Evolutionary conservation across 192 early-diverging fungal genomes (phyloP), one percentile per base, ranked within the genome.

Genomic region (Coemansia interrupta): DNA sequence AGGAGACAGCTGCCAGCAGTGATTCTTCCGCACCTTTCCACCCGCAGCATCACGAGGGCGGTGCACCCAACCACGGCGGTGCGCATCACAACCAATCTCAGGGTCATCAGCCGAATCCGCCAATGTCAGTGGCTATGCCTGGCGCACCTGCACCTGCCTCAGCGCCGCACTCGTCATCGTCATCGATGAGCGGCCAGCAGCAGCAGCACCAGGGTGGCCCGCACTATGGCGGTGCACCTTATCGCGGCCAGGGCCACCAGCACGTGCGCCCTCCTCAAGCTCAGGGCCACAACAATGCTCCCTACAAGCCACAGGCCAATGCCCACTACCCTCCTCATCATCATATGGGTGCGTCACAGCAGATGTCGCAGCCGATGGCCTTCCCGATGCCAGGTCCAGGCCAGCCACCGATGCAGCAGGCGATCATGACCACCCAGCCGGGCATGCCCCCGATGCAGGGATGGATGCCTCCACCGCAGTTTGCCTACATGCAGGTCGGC

Each of bases 371-470:
- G 59, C 70, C 75, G 24, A 72, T 72, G 75, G 74, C 49, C 11
- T 78, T 68, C 28, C 66, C 61, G 8, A 73, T 78, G 64, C 63
- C 68, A 0, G 51, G 40, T 1, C 70, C 75, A 2, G 70, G 64
- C 43, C 70, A 71, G 54, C 51, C 75, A 28, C 68, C 68, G 9
- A 73, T 72, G 65, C 75, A 78, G 66, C 54, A 47, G 23, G 56
- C 60, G n/a, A 72, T 76, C 45, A 76, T 76, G 73, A 66, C 73
- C 28, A 61, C 73, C 0, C 73, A 76, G 60, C 73, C 73, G 11
- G 65, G 61, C 44, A 77, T 77, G 73, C 55, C 43, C 51, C 73
- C 73, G 13, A 77, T 77, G 68, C 68, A 70, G 54, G 68, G 68
- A 40, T 77, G 73, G 73, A 70, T 77, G 60, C 63, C 57, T 7